These are phyloP conservation scores for Limnomonas spitsbergensis DNA, from an alignment of 139 green algal genomes.

Conservation along the genomic window DNA sequence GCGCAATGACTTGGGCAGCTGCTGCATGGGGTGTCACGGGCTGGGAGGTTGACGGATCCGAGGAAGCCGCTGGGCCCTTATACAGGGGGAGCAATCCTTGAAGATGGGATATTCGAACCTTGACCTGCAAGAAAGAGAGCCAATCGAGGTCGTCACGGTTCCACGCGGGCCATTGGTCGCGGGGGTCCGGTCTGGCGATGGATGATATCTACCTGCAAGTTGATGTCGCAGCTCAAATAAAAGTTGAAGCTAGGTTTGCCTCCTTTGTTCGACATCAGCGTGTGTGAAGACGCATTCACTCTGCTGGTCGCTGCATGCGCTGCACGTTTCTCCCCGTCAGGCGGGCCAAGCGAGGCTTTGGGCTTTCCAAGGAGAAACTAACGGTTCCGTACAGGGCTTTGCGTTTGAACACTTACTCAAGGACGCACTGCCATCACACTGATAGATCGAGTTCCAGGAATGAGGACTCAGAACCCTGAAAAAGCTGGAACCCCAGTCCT, in stretches of 20 bases:
- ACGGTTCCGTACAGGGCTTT: too few species aligned
- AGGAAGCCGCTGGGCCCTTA: constrained; percentile 1
- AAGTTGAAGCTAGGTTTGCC: constrained; percentile 37
- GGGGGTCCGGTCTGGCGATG: not conserved
- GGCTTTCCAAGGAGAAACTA: too few species aligned
- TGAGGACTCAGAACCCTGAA: too few species aligned
- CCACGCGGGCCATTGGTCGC: not conserved
- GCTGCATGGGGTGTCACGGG: not conserved
- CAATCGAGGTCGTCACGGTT: not conserved
- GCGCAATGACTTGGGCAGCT: constrained; percentile 49
- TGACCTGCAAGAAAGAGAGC: constrained; percentile 40
- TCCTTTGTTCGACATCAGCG: not conserved
- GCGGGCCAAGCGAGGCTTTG: too few species aligned
- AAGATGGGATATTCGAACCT: constrained; percentile 50
- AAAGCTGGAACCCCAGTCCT: too few species aligned
- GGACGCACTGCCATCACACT: too few species aligned
- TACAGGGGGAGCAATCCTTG: constrained; percentile 43
- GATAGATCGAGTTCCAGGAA: too few species aligned
- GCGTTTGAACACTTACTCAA: too few species aligned
- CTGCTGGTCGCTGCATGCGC: too few species aligned
- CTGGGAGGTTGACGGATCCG: not conserved
- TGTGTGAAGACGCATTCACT: too few species aligned
- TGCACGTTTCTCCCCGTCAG: too few species aligned
- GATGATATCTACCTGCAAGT: constrained; percentile 43
- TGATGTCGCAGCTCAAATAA: constrained; percentile 70